Evolutionary conservation across 2,329 filamentous ascomycete genomes (phyloP).

Genomic region (Leptographium galeiforme): DNA sequence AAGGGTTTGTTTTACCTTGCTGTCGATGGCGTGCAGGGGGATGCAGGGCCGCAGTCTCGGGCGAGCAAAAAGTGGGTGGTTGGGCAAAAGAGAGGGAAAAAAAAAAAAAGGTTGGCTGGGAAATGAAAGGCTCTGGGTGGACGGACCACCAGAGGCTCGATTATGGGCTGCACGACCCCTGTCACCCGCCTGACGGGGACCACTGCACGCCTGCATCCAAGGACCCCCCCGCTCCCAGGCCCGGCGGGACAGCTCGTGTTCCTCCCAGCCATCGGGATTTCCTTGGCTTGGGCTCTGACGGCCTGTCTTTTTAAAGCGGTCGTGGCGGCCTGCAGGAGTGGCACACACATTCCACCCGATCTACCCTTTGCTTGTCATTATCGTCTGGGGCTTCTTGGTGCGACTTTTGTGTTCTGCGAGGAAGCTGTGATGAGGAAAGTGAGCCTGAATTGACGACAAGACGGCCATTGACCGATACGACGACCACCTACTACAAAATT

Average conservation of each 20-base stretch:
- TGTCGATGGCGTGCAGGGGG: not conserved
- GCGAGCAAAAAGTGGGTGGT: not conserved
- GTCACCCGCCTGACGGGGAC: not conserved
- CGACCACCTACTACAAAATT: not conserved
- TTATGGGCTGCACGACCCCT: not conserved
- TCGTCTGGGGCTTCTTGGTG: not conserved
- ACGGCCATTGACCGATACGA: not conserved
- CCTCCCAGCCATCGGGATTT: conserved; percentile 1
- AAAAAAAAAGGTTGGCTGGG: not conserved
- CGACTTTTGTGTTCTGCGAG: not conserved
- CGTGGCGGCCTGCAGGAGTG: not conserved
- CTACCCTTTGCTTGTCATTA: not conserved
- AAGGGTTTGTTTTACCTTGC: not conserved
- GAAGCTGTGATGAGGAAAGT: too few relatives aligned
- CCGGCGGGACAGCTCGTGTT: not conserved
- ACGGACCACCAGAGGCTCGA: not conserved
- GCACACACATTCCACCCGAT: not conserved
- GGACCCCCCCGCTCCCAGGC: not conserved
- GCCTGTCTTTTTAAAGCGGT: not conserved
- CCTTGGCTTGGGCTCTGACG: too few relatives aligned
- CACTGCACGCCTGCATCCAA: not conserved
- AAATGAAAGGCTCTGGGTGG: not conserved
- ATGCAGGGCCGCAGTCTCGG: not conserved
- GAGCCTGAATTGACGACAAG: not conserved
- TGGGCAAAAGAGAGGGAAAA: not conserved